phyloP scores from a whole-genome alignment of 192 early-diverging fungal genomes.

The Gigaspora rosea region DNA sequence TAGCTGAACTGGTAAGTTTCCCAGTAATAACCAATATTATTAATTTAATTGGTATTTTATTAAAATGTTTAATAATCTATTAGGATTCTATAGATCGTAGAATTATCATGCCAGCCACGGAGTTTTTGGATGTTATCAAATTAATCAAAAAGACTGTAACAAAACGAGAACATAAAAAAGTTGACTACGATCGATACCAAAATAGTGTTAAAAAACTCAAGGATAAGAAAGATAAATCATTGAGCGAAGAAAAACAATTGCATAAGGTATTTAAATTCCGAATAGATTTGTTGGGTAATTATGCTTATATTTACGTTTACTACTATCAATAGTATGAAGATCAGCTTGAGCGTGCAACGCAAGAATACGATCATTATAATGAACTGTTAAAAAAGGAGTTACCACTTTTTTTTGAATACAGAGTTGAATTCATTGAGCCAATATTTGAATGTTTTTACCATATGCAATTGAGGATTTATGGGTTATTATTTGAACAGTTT shows the following conservation, averaged over 20 bases:
- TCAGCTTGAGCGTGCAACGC: constrained; percentile 75
- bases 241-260: constrained; percentile 67
- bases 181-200: constrained; percentile 90
- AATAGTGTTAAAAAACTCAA: constrained; percentile 72
- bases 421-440: constrained; percentile 81
- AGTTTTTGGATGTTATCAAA: constrained; percentile 74
- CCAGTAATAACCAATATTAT: neutral
- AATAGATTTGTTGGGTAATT: neutral
- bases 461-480: constrained; percentile 80
- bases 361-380: constrained; percentile 86
- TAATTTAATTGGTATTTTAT: neutral
- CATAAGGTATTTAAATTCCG: constrained; percentile 48
- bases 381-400: constrained; percentile 78
- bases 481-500: constrained; percentile 62
- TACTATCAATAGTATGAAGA: constrained; percentile 53
- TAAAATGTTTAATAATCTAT: constrained; percentile 35
- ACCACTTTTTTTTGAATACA: constrained; percentile 74
- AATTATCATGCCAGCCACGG: constrained; percentile 78
- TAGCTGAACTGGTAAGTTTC: constrained; percentile 41
- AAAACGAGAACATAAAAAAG: constrained; percentile 88
- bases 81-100: constrained; percentile 72
- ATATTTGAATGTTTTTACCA: constrained; percentile 84
- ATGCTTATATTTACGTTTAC: neutral
- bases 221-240: constrained; percentile 61
- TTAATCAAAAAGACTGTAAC: constrained; percentile 80